Conservation (phyloP, 2,329 filamentous ascomycete genomes). For the Aspergillus sp. region DNA sequence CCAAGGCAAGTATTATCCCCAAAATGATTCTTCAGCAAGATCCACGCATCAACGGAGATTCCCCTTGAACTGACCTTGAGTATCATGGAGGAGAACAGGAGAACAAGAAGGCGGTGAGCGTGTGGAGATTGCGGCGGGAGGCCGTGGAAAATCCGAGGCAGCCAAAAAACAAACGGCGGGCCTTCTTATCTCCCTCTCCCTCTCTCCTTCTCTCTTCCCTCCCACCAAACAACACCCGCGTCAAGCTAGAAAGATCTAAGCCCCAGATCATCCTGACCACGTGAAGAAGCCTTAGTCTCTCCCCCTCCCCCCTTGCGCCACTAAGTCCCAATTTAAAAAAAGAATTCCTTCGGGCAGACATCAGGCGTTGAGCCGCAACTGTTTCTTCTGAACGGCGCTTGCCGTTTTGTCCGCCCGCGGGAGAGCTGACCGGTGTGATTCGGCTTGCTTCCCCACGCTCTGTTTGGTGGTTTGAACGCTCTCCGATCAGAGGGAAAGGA, state of each 20-base stretch:
- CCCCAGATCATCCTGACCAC: neutral
- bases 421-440: slow-evolving; percentile 4
- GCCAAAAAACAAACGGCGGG: neutral
- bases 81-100: neutral
- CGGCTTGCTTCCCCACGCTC: neutral
- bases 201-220: neutral
- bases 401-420: slow-evolving; percentile 8
- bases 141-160: slow-evolving; percentile 24
- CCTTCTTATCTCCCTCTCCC: slow-evolving; percentile 7
- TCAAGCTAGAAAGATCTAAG: neutral
- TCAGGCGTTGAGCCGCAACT: neutral
- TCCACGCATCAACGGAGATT: too few species aligned
- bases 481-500: neutral
- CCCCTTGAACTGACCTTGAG: neutral
- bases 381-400: slow-evolving; percentile 3
- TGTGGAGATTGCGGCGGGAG: slow-evolving; percentile 25
- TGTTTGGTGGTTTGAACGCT: neutral
- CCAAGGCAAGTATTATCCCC: too few species aligned
- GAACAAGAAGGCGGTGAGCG: slow-evolving; percentile 12
- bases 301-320: neutral
- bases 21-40: too few species aligned
- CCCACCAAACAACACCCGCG: neutral
- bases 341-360: neutral
- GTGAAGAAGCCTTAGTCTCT: neutral
- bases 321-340: neutral